A percentile compares a stretch with the other conserved stretches of the same genome.
Conservation (phyloP, 257 asterid species). For the Plectranthus barbatus region DNA sequence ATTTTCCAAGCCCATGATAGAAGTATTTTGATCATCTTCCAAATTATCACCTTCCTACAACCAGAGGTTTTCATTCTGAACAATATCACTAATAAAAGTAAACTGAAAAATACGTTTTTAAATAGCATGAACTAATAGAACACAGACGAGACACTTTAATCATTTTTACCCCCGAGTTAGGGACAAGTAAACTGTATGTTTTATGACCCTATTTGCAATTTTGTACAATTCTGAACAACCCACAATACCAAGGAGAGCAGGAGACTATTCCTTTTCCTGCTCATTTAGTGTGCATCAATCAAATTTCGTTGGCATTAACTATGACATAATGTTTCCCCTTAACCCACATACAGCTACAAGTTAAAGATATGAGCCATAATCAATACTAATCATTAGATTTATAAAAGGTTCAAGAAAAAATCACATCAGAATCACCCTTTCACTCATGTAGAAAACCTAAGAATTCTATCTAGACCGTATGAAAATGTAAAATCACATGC, state of each 20-base stretch:
- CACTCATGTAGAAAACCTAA: neutral
- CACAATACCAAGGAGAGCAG: neutral
- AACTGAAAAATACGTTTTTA: neutral
- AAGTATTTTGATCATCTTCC: neutral
- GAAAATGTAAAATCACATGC: neutral
- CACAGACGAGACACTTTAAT: too few species aligned
- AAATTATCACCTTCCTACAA: slow-evolving; percentile 38
- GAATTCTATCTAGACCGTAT: neutral
- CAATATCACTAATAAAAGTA: neutral
- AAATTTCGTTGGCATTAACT: too few species aligned
- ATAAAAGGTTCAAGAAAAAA: neutral
- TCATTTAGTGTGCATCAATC: too few species aligned
- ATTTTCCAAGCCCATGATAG: slow-evolving; percentile 1
- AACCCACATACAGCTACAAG: neutral
- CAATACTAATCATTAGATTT: neutral
- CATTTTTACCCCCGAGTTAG: too few species aligned
- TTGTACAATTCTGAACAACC: neutral
- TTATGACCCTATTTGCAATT: too few species aligned
- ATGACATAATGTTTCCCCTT: too few species aligned
- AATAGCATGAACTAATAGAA: too few species aligned
- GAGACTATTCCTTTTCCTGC: neutral
- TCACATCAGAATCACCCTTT: neutral
- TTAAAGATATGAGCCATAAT: neutral
- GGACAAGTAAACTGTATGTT: too few species aligned
- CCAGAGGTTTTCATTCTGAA: neutral